Evolutionary conservation across 106 monocot genomes (phyloP).

Genomic region (Acorus gramineus): DNA sequence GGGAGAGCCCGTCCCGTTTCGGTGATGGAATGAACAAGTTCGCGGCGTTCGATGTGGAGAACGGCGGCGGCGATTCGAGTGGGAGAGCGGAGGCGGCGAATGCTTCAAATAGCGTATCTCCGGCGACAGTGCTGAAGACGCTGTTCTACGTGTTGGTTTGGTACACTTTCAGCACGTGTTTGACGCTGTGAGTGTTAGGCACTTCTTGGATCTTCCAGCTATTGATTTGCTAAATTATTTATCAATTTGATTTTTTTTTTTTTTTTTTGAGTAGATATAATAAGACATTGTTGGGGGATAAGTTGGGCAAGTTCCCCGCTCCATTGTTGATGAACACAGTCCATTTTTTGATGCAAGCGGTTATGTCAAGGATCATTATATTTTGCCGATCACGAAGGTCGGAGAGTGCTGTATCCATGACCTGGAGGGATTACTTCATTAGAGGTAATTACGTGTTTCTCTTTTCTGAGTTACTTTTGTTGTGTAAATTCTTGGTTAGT

Average conservation of each 20-base stretch:
- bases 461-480: not conserved
- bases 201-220: not conserved
- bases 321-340: constrained; percentile 92
- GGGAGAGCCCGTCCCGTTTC: not conserved
- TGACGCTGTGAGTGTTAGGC: constrained; percentile 67
- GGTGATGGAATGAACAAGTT: constrained; percentile 6
- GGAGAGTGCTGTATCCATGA: constrained; percentile 24
- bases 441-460: constrained; percentile 32
- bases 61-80: constrained; percentile 7
- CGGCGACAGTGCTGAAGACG: constrained; percentile 44
- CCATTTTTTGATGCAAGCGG: constrained; percentile 85
- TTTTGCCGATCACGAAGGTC: constrained; percentile 26
- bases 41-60: constrained; percentile 52
- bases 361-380: constrained; percentile 51
- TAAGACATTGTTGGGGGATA: constrained; percentile 76
- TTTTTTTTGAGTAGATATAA: constrained; percentile 53
- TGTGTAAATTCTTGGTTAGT: too few species aligned
- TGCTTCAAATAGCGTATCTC: constrained; percentile 18
- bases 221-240: not conserved
- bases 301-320: constrained; percentile 75
- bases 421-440: constrained; percentile 86
- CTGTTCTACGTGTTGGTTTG: constrained; percentile 58
- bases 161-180: constrained; percentile 84
- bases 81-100: constrained; percentile 18
- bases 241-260: constrained; percentile 3